Percentiles rank a stretch among this genome's conserved stretches.
phyloP scores from a whole-genome alignment of 306 rosid genomes.

The Prunus mongolica region DNA sequence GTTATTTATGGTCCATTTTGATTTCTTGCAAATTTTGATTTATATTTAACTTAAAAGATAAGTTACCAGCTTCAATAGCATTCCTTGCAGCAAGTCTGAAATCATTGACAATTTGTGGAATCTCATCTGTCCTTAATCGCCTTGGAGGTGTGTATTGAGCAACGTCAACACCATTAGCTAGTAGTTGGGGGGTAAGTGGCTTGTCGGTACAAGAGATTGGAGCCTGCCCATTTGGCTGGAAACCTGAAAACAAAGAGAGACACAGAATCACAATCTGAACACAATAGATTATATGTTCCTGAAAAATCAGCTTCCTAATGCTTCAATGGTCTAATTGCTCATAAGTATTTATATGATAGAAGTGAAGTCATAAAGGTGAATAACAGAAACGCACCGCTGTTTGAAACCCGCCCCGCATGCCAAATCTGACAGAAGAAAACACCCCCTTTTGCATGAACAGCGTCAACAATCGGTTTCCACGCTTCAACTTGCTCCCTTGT shows the following conservation, averaged over 20 bases:
- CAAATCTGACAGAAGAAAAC: conserved; percentile 44
- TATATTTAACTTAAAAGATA: neutral
- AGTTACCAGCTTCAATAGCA: conserved; percentile 74
- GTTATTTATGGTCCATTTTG: no score
- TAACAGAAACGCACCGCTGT: neutral
- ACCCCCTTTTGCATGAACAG: conserved; percentile 47
- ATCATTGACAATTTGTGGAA: conserved; percentile 52
- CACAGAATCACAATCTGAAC: neutral
- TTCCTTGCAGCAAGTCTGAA: conserved; percentile 57
- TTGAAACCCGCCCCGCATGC: conserved; percentile 44
- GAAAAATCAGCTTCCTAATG: neutral
- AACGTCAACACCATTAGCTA: conserved; percentile 31
- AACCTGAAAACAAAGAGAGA: conserved; percentile 19
- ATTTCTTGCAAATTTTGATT: no score
- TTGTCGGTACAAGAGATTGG: conserved; percentile 50
- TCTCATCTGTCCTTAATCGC: conserved; percentile 53
- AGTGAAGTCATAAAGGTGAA: neutral
- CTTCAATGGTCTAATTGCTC: neutral
- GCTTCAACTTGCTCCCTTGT: conserved; percentile 51
- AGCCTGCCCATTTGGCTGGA: conserved; percentile 44
- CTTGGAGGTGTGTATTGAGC: conserved; percentile 50
- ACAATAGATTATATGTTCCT: neutral
- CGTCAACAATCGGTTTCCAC: conserved; percentile 49
- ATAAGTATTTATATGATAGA: no score
- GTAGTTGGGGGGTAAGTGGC: neutral